These are phyloP conservation scores for Thalassiosira exigua DNA, from an alignment of 352 stramenopile species.

Conservation along the genomic window DNA sequence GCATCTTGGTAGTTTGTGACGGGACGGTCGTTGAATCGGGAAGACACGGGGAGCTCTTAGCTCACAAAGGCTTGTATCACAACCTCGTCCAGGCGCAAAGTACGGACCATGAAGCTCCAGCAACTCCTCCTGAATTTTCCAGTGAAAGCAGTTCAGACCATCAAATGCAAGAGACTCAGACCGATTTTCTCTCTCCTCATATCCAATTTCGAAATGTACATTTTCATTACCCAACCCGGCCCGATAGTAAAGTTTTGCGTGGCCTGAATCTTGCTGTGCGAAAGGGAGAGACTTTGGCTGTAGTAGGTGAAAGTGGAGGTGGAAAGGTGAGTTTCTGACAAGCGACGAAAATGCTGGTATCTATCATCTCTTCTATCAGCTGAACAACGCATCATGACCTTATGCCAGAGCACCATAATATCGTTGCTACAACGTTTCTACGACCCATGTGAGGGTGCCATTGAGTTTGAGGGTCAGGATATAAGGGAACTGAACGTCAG, in stretches of 20 bases:
- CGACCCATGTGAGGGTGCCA: conserved; percentile 78
- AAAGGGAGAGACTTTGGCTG: conserved; percentile 73
- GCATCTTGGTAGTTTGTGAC: conserved; percentile 88
- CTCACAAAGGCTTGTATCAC: conserved; percentile 52
- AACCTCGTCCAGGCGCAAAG: conserved; percentile 67
- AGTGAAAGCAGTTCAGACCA: too few species aligned
- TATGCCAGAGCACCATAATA: conserved; percentile 85
- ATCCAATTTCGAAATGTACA: conserved; percentile 1
- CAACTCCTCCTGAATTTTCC: too few species aligned
- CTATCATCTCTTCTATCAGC: conserved; percentile 56
- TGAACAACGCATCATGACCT: conserved; percentile 81
- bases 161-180: conserved; percentile 71
- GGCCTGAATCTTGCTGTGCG: conserved; percentile 79
- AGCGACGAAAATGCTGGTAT: too few species aligned
- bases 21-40: conserved; percentile 88
- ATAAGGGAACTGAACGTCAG: conserved; percentile 86
- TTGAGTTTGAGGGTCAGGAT: conserved; percentile 88
- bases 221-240: conserved; percentile 77
- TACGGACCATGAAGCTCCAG: too few species aligned
- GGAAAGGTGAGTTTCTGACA: too few species aligned
- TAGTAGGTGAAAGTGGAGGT: conserved; percentile 85
- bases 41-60: conserved; percentile 88
- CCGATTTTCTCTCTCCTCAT: conserved; percentile 37
- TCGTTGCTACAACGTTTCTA: conserved; percentile 88
- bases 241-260: conserved; percentile 86